Evolutionary conservation across 2,329 filamentous ascomycete genomes (phyloP), one percentile per base, ranked within the genome.

Genomic region (Plenodomus biglobosus): DNA sequence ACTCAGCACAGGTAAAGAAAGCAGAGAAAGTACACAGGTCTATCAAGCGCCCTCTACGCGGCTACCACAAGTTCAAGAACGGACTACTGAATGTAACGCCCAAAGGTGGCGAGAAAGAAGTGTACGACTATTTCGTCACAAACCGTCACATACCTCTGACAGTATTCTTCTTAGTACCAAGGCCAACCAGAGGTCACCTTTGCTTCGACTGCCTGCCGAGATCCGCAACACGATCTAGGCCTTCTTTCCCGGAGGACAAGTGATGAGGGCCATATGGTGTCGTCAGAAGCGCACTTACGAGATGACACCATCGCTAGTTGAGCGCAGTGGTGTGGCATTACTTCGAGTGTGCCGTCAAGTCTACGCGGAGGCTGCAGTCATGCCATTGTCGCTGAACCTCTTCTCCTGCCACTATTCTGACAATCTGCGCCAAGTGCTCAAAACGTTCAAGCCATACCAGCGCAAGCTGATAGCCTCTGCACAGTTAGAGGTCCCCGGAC

Each of bases 41-140:
- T 8, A 27, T 39, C 24, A 59, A 59, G 44, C 48, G 55, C 6
- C 52, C 52, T 19, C 34, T 38, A 3, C 55, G 56, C 7, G 54
- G 55, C 21, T 59, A 48, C 19, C 55, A 53, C 39, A 60, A 39
- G 11, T 32, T 32, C 11, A 15, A 32, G 13, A 32, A 32, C 15
- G 27, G 27, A 11, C 27, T 32, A 32, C 13, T 32, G 6, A 11
- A 32, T 15, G 6, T 32, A 3, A 11, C 3, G 13, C 27, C 5
- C 3, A 32, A 32, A 32, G 27, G 15, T 3, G 3, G 27, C 3
- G 13, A 32, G 15, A 11, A 11, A 32, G 13, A 32, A 11, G 13
- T 32, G 27, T 32, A 15, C 11, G 8, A 32, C 11, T 6, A 32
- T 15, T 15, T 3, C 7, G 13, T 10, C 27, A 32, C 27, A n/a